Conservation (phyloP, 305 asterid genomes). For the Fraxinus velutina region DNA sequence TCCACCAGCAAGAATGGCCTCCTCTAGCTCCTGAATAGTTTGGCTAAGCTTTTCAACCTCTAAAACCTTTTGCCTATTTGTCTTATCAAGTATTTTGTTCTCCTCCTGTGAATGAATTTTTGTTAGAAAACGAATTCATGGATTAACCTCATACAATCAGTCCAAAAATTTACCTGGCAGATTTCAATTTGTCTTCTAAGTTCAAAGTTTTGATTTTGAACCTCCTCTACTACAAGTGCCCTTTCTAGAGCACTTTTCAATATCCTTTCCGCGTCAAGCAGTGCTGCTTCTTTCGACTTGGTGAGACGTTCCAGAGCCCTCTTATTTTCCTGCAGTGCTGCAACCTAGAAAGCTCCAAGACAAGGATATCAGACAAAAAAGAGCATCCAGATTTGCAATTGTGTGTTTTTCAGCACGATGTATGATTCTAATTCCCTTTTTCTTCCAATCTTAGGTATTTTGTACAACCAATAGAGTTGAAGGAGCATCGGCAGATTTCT, state of each 20-base stretch:
- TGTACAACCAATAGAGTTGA: neutral
- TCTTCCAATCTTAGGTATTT: neutral
- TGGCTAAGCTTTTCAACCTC: slow-evolving; percentile 87
- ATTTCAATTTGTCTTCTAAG: slow-evolving; percentile 78
- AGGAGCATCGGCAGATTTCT: neutral
- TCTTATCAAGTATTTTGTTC: slow-evolving; percentile 75
- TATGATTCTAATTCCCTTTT: neutral
- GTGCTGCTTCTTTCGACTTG: slow-evolving; percentile 80
- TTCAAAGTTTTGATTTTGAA: slow-evolving; percentile 71
- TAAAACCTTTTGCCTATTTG: slow-evolving; percentile 69
- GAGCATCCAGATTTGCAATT: neutral
- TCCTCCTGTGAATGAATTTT: slow-evolving; percentile 55
- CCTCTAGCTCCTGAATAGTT: slow-evolving; percentile 81
- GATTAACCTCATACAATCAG: neutral
- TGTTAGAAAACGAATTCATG: neutral
- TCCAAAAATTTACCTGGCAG: slow-evolving; percentile 47
- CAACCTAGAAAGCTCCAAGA: slow-evolving; percentile 45
- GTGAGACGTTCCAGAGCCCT: slow-evolving; percentile 72
- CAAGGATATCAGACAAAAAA: neutral
- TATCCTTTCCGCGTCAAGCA: slow-evolving; percentile 76
- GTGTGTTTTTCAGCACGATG: neutral
- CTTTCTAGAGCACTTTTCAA: slow-evolving; percentile 71
- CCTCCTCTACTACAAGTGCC: slow-evolving; percentile 77
- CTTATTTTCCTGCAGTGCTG: slow-evolving; percentile 66
- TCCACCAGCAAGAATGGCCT: slow-evolving; percentile 87